Conservation (phyloP, 2,329 filamentous ascomycete genomes). For the Colletotrichum lupini region DNA sequence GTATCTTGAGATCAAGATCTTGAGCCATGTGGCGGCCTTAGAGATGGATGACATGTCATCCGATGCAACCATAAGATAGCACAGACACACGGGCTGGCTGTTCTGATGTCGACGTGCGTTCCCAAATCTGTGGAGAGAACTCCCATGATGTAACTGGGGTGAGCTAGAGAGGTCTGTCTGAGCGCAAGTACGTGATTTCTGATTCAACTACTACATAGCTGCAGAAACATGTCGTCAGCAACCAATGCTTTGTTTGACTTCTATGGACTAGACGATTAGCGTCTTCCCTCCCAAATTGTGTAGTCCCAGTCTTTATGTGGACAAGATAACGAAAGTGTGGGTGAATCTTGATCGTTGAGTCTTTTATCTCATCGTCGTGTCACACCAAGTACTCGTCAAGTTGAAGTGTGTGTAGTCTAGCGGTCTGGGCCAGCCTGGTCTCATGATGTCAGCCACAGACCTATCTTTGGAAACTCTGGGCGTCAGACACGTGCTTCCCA, state of each 20-base stretch:
- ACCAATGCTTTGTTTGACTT: neutral
- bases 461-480: neutral
- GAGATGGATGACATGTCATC: neutral
- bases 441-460: neutral
- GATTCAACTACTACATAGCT: neutral
- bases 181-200: neutral
- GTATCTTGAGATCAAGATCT: neutral
- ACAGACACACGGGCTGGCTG: no score
- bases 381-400: neutral
- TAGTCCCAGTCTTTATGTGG: neutral
- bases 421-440: neutral
- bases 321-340: neutral
- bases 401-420: neutral
- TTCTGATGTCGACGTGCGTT: neutral
- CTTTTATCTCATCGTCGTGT: neutral
- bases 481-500: neutral
- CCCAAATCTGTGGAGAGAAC: neutral
- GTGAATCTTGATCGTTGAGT: neutral
- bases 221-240: neutral
- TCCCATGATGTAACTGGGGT: neutral
- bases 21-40: no score
- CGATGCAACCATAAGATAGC: neutral
- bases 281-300: neutral
- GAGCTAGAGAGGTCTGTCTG: neutral
- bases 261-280: neutral